Evolutionary conservation across 2,329 filamentous ascomycete species (phyloP).

Genomic region (Pseudogymnoascus sp.): DNA sequence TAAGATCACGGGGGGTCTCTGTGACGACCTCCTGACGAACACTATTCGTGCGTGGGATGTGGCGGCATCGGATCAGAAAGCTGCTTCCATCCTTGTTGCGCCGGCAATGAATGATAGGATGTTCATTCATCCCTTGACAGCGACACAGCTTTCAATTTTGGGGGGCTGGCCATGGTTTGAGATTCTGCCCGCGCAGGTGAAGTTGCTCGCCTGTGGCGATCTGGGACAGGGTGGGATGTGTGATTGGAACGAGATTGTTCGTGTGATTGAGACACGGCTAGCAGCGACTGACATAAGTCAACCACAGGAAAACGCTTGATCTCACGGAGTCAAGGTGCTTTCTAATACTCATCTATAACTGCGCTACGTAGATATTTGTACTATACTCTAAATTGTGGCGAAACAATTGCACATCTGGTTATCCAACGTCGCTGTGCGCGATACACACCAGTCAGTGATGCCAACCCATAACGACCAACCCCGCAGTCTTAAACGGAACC

Average conservation of each 20-base stretch:
- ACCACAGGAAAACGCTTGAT: background rate
- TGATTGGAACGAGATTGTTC: conserved; percentile 69
- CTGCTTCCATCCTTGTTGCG: conserved; percentile 65
- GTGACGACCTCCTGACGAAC: conserved; percentile 64
- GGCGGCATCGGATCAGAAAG: conserved; percentile 40
- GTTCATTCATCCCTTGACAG: conserved; percentile 80
- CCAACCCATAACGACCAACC: background rate
- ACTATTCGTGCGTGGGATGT: conserved; percentile 86
- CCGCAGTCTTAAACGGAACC: background rate
- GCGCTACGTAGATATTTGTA: background rate
- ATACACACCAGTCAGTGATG: background rate
- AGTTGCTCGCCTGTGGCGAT: conserved; percentile 34
- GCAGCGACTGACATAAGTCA: background rate
- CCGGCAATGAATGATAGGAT: conserved; percentile 85
- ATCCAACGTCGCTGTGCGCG: background rate
- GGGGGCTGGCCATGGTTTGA: conserved; percentile 77
- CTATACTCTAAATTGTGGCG: background rate
- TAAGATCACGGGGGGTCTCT: conserved; percentile 70
- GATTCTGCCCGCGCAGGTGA: conserved; percentile 64
- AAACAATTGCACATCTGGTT: background rate
- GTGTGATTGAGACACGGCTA: conserved; percentile 41
- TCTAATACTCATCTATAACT: background rate
- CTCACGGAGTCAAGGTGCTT: background rate
- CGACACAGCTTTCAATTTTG: conserved; percentile 59
- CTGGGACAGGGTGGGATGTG: conserved; percentile 75